phyloP scores from a whole-genome alignment of 2,329 filamentous ascomycete genomes.

The Trichoderma cornu-damae region DNA sequence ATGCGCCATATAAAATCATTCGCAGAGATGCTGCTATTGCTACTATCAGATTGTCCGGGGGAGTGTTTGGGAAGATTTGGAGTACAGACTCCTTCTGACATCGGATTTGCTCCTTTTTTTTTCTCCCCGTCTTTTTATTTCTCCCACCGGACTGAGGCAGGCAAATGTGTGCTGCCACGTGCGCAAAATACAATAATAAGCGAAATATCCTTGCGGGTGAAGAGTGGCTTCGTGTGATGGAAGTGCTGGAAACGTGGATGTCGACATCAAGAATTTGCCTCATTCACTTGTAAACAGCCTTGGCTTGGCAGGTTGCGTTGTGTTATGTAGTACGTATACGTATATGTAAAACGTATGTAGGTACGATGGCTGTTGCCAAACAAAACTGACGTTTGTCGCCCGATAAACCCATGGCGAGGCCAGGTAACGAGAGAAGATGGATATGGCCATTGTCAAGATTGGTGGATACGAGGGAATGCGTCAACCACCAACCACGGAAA shows the following conservation, averaged over 20 bases:
- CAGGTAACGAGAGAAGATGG: too few relatives aligned
- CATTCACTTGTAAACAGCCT: background rate
- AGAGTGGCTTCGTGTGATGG: background rate
- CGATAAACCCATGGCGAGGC: too few relatives aligned
- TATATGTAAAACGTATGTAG: too few relatives aligned
- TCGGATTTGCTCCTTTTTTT: background rate
- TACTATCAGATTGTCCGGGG: background rate
- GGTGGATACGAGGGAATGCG: too few relatives aligned
- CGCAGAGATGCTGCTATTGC: background rate
- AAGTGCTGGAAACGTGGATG: background rate
- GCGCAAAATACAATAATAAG: conserved; percentile 16
- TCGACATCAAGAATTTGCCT: background rate
- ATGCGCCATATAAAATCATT: background rate
- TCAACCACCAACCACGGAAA: too few relatives aligned
- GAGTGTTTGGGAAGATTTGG: background rate
- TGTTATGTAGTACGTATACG: too few relatives aligned
- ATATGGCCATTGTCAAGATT: too few relatives aligned
- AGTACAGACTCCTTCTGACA: background rate
- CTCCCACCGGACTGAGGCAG: background rate
- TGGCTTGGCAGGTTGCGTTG: too few relatives aligned
- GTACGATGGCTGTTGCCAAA: too few relatives aligned
- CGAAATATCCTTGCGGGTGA: background rate
- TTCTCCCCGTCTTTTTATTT: background rate
- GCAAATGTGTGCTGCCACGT: conserved; percentile 3
- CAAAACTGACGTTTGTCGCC: too few relatives aligned